These are phyloP conservation scores for Beauveria scarabaeidicola DNA, from an alignment of 2,329 filamentous ascomycete genomes.

Conservation along the genomic window DNA sequence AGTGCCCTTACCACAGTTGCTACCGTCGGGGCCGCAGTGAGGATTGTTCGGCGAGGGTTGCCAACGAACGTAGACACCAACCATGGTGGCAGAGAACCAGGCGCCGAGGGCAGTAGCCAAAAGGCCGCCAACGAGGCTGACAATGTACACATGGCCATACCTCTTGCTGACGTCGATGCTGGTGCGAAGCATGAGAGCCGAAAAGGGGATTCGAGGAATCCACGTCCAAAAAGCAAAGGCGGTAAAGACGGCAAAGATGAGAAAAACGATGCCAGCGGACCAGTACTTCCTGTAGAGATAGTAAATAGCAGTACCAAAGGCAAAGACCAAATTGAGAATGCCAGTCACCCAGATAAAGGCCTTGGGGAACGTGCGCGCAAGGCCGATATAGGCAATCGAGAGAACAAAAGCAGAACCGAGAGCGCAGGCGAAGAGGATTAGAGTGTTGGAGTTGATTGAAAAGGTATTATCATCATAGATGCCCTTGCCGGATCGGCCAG, in stretches of 20 bases:
- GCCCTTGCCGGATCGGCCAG: constrained; percentile 54
- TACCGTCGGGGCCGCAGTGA: constrained; percentile 40
- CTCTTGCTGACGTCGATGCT: constrained; percentile 76
- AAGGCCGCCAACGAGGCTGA: constrained; percentile 76
- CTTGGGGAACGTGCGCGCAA: constrained; percentile 72
- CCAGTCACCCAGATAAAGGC: constrained; percentile 89
- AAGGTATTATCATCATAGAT: constrained; percentile 68
- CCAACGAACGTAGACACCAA: constrained; percentile 78
- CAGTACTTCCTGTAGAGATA: constrained; percentile 72
- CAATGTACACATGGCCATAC: constrained; percentile 78
- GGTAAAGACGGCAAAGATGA: constrained; percentile 72
- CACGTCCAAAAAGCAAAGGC: constrained; percentile 80
- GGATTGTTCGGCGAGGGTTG: constrained; percentile 52
- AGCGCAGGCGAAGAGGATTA: constrained; percentile 76
- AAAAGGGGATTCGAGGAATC: constrained; percentile 87
- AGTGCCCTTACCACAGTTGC: constrained; percentile 62
- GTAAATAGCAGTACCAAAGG: constrained; percentile 78
- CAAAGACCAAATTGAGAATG: constrained; percentile 77
- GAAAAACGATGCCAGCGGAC: constrained; percentile 78
- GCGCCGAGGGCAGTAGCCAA: constrained; percentile 67
- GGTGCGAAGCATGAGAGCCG: constrained; percentile 79
- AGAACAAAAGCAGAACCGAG: constrained; percentile 65
- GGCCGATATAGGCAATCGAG: constrained; percentile 67
- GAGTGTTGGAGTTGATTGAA: constrained; percentile 69
- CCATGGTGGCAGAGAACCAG: constrained; percentile 80